Conservation (phyloP, 2,329 filamentous ascomycete species). For the Amauroascus niger region DNA sequence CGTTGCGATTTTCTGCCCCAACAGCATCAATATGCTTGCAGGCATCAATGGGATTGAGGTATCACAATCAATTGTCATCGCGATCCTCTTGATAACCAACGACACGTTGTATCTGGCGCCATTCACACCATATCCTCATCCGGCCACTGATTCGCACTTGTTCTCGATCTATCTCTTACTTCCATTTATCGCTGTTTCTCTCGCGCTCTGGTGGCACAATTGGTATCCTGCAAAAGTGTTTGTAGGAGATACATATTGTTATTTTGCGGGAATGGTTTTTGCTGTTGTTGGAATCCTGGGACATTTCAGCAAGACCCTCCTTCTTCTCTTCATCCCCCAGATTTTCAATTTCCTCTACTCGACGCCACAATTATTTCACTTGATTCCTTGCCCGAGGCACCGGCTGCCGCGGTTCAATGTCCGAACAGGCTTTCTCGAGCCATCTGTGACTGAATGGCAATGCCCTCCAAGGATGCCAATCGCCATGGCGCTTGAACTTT, state of each 20-base stretch:
- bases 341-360: constrained; percentile 97
- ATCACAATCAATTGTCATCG: constrained; percentile 84
- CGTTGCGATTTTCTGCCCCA: constrained; percentile 93
- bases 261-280: constrained; percentile 98
- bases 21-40: constrained; percentile 98
- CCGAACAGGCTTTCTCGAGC: constrained; percentile 73
- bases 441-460: constrained; percentile 69
- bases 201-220: constrained; percentile 80
- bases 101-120: constrained; percentile 73
- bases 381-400: constrained; percentile 88
- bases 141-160: constrained; percentile 87
- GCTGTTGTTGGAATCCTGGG: constrained; percentile 93
- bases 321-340: constrained; percentile 83
- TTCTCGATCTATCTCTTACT: constrained; percentile 93
- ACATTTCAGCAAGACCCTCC: constrained; percentile 94
- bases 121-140: constrained; percentile 72
- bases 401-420: constrained; percentile 82
- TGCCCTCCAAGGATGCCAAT: constrained; percentile 59
- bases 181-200: constrained; percentile 85
- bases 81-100: constrained; percentile 71
- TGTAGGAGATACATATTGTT: constrained; percentile 97
- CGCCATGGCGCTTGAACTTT: constrained; percentile 53
- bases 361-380: constrained; percentile 75
- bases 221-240: constrained; percentile 94
- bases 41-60: constrained; percentile 99